Percentiles rank a stretch among this genome's conserved stretches.
Conservation (phyloP, 140 eudicot genomes). For the Senecio squalidus region DNA sequence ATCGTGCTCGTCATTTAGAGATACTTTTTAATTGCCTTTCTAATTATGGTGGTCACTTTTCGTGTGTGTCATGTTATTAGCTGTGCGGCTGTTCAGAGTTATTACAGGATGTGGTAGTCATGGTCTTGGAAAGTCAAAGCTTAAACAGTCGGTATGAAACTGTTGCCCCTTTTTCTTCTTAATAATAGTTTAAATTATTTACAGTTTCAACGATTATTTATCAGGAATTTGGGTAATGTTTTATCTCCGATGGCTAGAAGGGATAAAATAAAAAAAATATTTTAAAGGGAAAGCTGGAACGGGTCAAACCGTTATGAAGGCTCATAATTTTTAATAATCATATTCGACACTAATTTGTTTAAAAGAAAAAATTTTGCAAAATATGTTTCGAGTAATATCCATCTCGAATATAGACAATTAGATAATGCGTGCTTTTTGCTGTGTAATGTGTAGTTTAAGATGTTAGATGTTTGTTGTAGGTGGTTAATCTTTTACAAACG, state of each 20-base stretch:
- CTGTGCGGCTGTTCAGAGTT: conserved; percentile 78
- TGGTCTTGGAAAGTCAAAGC: conserved; percentile 85
- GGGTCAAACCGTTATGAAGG: background rate
- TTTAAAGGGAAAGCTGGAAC: background rate
- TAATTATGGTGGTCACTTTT: background rate
- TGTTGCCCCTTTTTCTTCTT: background rate
- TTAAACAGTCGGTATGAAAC: conserved; percentile 75
- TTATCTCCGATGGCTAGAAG: background rate
- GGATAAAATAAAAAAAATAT: background rate
- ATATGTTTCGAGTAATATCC: too few relatives aligned
- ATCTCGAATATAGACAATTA: too few relatives aligned
- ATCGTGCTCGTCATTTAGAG: background rate
- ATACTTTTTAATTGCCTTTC: background rate
- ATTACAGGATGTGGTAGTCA: conserved; percentile 93
- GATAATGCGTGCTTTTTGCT: background rate
- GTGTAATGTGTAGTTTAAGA: background rate
- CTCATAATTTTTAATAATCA: too few relatives aligned
- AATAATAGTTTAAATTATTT: background rate
- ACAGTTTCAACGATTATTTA: background rate
- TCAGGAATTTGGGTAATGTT: background rate
- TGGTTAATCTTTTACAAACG: conserved; percentile 49
- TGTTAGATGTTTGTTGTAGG: conserved; percentile 43
- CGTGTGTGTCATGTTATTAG: conserved; percentile 21
- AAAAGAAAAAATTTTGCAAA: too few relatives aligned
- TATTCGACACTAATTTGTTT: too few relatives aligned